A percentile compares a stretch with the other conserved stretches of the same genome.
phyloP scores from a whole-genome alignment of 345 rosid genomes.

The Atalantia buxifolia region DNA sequence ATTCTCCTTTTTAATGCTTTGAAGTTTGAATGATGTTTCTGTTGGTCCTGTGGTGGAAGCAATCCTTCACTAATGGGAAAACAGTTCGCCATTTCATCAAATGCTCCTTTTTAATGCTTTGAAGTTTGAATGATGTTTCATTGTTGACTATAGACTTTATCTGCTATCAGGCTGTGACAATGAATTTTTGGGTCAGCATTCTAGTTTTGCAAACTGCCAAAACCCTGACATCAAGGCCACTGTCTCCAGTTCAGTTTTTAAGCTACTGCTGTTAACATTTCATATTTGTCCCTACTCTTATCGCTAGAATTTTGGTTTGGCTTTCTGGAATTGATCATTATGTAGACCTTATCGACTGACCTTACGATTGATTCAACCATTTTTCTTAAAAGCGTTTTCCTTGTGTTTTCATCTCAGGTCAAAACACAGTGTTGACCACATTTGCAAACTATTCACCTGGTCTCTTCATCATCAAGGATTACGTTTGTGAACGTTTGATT shows the following conservation, averaged over 20 bases:
- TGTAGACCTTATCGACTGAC: neutral
- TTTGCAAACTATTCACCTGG: neutral
- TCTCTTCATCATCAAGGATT: neutral
- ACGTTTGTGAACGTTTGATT: neutral
- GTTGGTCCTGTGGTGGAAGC: slow-evolving; percentile 32
- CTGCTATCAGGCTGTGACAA: neutral
- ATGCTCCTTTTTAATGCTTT: neutral
- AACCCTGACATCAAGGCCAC: neutral
- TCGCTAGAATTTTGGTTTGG: neutral
- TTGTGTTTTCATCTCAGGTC: neutral
- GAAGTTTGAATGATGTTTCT: too few relatives aligned
- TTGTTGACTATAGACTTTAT: neutral
- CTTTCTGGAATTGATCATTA: neutral
- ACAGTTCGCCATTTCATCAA: neutral
- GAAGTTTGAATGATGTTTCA: neutral
- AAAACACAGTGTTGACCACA: neutral
- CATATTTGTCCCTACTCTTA: neutral
- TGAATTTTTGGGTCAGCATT: neutral
- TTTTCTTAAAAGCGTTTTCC: neutral
- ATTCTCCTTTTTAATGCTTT: neutral
- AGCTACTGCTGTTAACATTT: neutral
- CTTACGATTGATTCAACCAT: neutral
- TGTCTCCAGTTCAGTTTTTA: neutral
- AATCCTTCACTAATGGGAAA: neutral
- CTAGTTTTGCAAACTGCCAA: neutral